These are phyloP conservation scores for Scleroderma citrinum DNA, from an alignment of 768 basidiomycete genomes.

Conservation along the genomic window DNA sequence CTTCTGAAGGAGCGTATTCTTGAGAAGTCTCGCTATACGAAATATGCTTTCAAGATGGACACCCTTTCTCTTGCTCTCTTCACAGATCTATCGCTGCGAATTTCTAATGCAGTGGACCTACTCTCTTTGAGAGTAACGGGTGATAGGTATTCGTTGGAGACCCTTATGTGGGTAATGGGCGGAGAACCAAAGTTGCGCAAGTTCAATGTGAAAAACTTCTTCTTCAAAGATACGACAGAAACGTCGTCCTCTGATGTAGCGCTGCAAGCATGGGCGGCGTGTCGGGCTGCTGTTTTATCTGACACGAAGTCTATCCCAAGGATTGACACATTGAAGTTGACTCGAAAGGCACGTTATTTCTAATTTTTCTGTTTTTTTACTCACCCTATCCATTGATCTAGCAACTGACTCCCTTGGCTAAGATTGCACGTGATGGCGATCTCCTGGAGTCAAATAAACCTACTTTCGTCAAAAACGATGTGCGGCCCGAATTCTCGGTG, in stretches of 20 bases:
- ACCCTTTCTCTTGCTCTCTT: slow-evolving; percentile 34
- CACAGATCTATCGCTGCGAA: slow-evolving; percentile 32
- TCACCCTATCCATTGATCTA: slow-evolving; percentile 12
- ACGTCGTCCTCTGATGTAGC: slow-evolving; percentile 22
- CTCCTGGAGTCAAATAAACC: slow-evolving; percentile 51
- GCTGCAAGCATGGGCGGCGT: slow-evolving; percentile 42
- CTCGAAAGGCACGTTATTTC: slow-evolving; percentile 21
- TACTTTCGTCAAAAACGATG: slow-evolving; percentile 35
- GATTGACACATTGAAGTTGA: slow-evolving; percentile 22
- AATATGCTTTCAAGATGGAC: slow-evolving; percentile 44
- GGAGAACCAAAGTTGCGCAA: too few relatives aligned
- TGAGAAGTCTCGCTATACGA: slow-evolving; percentile 20
- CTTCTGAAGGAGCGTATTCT: slow-evolving; percentile 27
- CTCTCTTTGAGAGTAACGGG: slow-evolving; percentile 24
- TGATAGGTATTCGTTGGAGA: slow-evolving; percentile 28
- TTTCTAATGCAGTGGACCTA: slow-evolving; percentile 36
- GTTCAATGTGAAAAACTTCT: slow-evolving; percentile 25
- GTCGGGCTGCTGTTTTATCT: slow-evolving; percentile 26
- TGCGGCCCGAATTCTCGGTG: slow-evolving; percentile 23
- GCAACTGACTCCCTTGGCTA: slow-evolving; percentile 43
- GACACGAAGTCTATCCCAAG: slow-evolving; percentile 15
- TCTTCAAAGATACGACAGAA: slow-evolving; percentile 23
- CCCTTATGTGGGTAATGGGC: slow-evolving; percentile 34
- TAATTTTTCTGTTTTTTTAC: not conserved
- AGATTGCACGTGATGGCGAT: slow-evolving; percentile 39